Base-by-base conservation (phyloP, 75 land plant genomes). In the Picea glauca region DNA sequence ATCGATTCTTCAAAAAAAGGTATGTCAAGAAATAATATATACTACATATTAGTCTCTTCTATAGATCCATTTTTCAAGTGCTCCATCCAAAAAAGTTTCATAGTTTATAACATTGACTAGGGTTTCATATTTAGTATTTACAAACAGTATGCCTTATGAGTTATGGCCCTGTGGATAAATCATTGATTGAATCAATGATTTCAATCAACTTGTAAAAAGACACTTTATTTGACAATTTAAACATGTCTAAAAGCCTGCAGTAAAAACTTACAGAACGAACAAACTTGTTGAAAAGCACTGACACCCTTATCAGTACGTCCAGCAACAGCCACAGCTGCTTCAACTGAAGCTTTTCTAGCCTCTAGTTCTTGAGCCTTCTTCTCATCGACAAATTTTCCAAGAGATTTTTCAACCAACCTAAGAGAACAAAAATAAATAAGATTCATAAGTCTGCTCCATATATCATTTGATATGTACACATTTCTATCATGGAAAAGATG, bases 261-360 rank as follows among this genome's bases (percentile, higher is more conserved):
- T 38, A 43, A 43, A 70, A 70, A 43, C 94, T 85, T 80, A 93
- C 94, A 92, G 77, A 93, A 93, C 46, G 96, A 88, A 83, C 96
- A 93, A 78, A 93, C 92, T 93, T 93, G 96, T 76, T 82, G 76
- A 77, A 85, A 78, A 32, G 96, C 96, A 63, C 92, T 72, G 64
- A 93, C 96, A 57, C 96, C 96, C 78, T 90, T 91, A 76, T 93
- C 96, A 68, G 96, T 93, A 46, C 96, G 92, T 20, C 96, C 96
- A 77, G 96, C 96, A 80, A 93, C 96, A 72, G 74, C 11, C 74
- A 84, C 84, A 77, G 81, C 75, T 13, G 87, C 89, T 83, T 93
- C 94, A 13, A 89, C 46, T 30, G 87, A 85, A 21, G 81, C 73
- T 50, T 79, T 64, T 64, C 85, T 89, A 21, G 84, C 87, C 73